Conservation (phyloP, 139 green algal species). For the Dunaliella primolecta region DNA sequence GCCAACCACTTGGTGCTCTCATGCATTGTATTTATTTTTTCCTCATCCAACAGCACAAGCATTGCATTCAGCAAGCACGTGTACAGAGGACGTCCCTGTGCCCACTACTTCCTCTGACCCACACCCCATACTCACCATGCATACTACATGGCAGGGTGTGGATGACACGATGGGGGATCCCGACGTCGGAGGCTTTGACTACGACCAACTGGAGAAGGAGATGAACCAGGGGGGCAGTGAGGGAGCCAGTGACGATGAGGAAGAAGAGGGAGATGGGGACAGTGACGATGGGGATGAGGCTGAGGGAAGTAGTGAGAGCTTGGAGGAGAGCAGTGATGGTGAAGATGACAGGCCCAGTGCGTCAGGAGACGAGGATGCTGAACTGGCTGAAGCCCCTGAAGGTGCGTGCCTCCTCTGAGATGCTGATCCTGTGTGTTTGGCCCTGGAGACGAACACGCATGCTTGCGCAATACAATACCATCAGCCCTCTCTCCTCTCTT, state of each 20-base stretch:
- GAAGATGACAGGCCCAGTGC: background rate
- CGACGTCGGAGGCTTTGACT: conserved; percentile 47
- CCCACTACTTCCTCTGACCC: too few species aligned
- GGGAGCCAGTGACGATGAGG: conserved; percentile 13
- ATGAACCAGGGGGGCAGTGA: conserved; percentile 36
- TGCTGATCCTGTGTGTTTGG: too few species aligned
- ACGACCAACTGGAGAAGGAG: conserved; percentile 49
- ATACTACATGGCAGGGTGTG: conserved; percentile 30
- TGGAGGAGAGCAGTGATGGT: background rate
- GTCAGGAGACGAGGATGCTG: background rate
- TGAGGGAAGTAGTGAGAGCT: conserved; percentile 5
- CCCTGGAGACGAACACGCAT: too few species aligned
- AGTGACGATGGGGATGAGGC: conserved; percentile 16
- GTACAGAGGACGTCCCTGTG: too few species aligned
- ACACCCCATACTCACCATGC: too few species aligned
- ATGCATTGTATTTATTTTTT: too few species aligned
- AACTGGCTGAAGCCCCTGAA: conserved; percentile 4
- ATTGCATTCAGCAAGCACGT: too few species aligned
- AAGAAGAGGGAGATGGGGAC: conserved; percentile 10
- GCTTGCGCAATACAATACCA: too few species aligned
- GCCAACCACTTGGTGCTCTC: too few species aligned
- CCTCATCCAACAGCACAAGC: too few species aligned
- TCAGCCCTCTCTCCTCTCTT: too few species aligned
- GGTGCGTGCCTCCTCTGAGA: too few species aligned
- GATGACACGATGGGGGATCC: conserved; percentile 38